These are phyloP conservation scores for Backusella luteola DNA, from an alignment of 192 early-diverging fungal species.

Conservation along the genomic window DNA sequence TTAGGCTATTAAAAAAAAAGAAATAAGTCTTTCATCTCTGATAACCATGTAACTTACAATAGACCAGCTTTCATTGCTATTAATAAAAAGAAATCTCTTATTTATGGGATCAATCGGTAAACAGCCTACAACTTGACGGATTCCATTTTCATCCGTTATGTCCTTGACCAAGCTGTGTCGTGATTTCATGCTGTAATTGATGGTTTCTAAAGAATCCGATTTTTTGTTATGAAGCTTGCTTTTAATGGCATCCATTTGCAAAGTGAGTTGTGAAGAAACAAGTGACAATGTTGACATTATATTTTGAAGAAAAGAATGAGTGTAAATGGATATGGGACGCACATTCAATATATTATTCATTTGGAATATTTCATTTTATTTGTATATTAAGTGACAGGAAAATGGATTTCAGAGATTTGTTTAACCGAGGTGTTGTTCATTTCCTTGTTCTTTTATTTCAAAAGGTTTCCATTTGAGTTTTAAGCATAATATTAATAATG, in stretches of 20 bases:
- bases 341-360: neutral
- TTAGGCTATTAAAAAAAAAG: neutral
- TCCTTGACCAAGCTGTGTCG: conserved; percentile 20
- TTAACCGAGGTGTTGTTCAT: neutral
- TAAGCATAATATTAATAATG: too few relatives aligned
- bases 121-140: neutral
- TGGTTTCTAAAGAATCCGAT: neutral
- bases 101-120: neutral
- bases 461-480: too few relatives aligned
- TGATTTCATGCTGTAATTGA: conserved; percentile 20
- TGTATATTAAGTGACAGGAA: neutral
- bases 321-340: neutral
- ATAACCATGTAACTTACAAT: conserved; percentile 4
- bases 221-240: neutral
- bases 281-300: neutral
- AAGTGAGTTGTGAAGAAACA: neutral
- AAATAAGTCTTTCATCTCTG: too few relatives aligned
- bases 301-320: neutral
- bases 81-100: conserved; percentile 7
- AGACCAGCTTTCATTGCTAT: neutral
- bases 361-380: neutral
- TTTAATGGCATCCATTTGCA: neutral
- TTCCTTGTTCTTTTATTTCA: neutral
- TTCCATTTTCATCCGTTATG: conserved; percentile 1
- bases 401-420: neutral